Base-by-base conservation (phyloP, 805 yeast species). In the Blastobotrys parvus region DNA sequence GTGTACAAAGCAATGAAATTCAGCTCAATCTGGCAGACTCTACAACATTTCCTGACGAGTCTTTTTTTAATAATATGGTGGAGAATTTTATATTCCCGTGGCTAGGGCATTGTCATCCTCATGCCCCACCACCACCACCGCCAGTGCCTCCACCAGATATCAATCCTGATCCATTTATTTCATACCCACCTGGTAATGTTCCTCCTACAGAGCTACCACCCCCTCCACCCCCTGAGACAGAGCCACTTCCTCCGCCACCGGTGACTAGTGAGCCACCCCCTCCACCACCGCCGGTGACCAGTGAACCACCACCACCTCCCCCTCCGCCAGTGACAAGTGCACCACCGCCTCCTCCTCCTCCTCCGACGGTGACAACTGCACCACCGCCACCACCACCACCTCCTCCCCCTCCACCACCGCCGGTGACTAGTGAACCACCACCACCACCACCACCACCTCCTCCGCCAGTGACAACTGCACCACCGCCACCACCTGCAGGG, bases 11-110 rank as follows among this genome's bases (percentile, higher is more conserved):
- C 21, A 40, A 44, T 19, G 39, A 43, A 13, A 35, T 49, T 6
- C 32, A 34, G 3, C 42, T 51, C 16, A 39, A 46, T 23, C 38
- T 51, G 27, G 48, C 38, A 4, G 45, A 44, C n/a, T 44, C 49
- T 6, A n/a, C n/a, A n/a, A n/a, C n/a, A n/a, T n/a, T n/a, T n/a
- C 38, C 17, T 5, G 17, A 25, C 3, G 43, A 38, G 3, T 38
- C 35, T 40, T 50, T 50, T 32, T 32, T 18, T n/a, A 39, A 42
- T 19, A 33, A 42, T 21, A 43, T 49, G 11, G 49, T 51, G 4
- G 48, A 46, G 29, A 49, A 49, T 32, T 42, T 46, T 18, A 36
- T 50, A 20, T 41, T 49, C 27, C 54, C 54, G 4, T 38, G 42
- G 46, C 30, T 49, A 8, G 25, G 34, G 3, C 45, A 49, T 10